Percentiles rank a stretch among this genome's conserved stretches.
Evolutionary conservation across 2,329 filamentous ascomycete species (phyloP).

Genomic region (Cercospora sp.): DNA sequence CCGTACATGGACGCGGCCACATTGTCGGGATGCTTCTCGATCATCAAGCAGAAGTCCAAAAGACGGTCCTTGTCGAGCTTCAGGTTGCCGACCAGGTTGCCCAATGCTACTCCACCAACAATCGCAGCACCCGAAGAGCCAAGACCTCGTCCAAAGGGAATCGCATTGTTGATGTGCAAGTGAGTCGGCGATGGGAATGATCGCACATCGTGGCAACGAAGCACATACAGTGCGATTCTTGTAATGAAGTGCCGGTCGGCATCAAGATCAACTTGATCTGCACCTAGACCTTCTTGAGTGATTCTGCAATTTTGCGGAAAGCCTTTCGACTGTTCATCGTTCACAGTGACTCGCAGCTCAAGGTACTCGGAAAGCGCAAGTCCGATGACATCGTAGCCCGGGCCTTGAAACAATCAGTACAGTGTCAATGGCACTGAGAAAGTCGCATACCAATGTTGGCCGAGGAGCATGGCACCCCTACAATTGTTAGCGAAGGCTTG

Average conservation of each 20-base stretch:
- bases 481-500: constrained; percentile 4
- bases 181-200: constrained; percentile 82
- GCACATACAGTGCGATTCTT: constrained; percentile 87
- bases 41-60: constrained; percentile 97
- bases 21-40: constrained; percentile 88
- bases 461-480: constrained; percentile 79
- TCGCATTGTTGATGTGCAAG: constrained; percentile 93
- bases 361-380: constrained; percentile 92
- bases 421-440: neutral
- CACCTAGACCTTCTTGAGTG: constrained; percentile 83
- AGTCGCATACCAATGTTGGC: constrained; percentile 74
- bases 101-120: constrained; percentile 90
- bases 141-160: constrained; percentile 85
- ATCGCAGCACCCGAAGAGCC: constrained; percentile 96
- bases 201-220: constrained; percentile 85
- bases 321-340: constrained; percentile 56
- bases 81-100: constrained; percentile 82
- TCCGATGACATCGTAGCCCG: constrained; percentile 96
- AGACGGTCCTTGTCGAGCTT: constrained; percentile 76
- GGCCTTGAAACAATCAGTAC: constrained; percentile 49
- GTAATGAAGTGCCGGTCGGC: constrained; percentile 91
- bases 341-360: constrained; percentile 79
- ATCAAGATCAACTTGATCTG: constrained; percentile 76
- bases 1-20: constrained; percentile 93
- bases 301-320: constrained; percentile 80